Evolutionary conservation across 306 rosid species (phyloP).

Genomic region (Cajanus cajan): DNA sequence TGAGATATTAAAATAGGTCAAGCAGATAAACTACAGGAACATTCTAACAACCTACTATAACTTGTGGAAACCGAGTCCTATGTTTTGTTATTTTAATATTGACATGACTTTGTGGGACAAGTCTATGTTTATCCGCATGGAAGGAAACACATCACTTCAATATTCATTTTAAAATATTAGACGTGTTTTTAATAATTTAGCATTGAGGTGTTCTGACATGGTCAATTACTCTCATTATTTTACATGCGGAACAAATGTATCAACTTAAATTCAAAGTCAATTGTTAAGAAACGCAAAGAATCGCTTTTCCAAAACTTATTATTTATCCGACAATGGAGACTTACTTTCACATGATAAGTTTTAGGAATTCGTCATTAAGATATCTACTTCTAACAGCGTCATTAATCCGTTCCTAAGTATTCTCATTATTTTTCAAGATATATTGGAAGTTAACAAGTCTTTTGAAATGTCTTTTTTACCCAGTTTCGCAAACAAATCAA

Average conservation of each 20-base stretch:
- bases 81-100: not conserved
- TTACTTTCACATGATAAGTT: not conserved
- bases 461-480: conserved; percentile 6
- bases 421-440: not conserved
- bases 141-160: not conserved
- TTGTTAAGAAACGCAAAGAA: not conserved
- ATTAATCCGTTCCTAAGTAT: not conserved
- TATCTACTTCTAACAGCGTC: conserved; percentile 10
- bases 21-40: not conserved
- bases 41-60: not conserved
- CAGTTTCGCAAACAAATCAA: not conserved
- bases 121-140: conserved; percentile 41
- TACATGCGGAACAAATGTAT: not conserved
- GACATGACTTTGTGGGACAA: conserved; percentile 21
- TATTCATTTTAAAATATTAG: not conserved
- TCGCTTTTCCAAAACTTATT: not conserved
- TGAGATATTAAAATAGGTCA: too few species aligned
- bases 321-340: not conserved
- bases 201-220: not conserved
- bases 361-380: not conserved
- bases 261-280: conserved; percentile 14
- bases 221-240: not conserved
- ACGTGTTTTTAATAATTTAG: conserved; percentile 20
- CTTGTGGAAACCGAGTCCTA: not conserved
- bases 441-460: not conserved